Evolutionary conservation across 805 yeast genomes (phyloP), one percentile per base, ranked within the genome.

Genomic region (Lipomyces spencermartinsiae): DNA sequence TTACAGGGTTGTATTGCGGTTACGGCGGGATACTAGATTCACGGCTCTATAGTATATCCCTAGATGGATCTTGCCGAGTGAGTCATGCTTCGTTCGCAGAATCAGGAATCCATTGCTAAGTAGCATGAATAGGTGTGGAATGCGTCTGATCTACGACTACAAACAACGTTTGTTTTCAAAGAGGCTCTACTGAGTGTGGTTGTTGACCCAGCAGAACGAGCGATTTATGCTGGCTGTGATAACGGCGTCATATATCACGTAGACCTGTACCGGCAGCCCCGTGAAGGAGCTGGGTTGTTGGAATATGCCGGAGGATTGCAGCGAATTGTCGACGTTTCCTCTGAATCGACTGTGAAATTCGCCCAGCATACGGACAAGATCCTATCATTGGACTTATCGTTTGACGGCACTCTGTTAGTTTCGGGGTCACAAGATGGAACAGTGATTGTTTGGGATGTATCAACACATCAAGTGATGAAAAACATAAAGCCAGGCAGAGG

Each of bases 141-240:
- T 73, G 74, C 91, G 56, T 73, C 78, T 19, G 73, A 80, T 9
- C 79, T 81, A 54, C 76, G 78, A 39, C 79, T 90, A 46, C 77
- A 90, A 22, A 83, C 92, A 8, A 92, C 97, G 0, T 88, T 91
- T 75, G 88, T 93, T n/a, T 78, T 89, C 33, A 85, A 89, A 2
- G 75, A 78, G 22, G 84, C 89, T 0, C 83, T 91, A 10, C 83
- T 83, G 33, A 79, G 89, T 22, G 64, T 94, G 5, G 83, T 86
- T 0, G 79, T 85, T 5, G 98, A 94, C 77, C 92, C 96, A 0
- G 92, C 93, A 0, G 91, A 88, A 74, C 82, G 98, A 73, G 83
- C 87, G 1, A 66, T 91, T 0, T 94, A 90, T 75, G 85, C 85
- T 7, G 98, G 97, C 39, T 39, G 57, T 49, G 58, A 58, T 14